Conservation (phyloP, 106 monocot species). For the Vanilla planifolia region DNA sequence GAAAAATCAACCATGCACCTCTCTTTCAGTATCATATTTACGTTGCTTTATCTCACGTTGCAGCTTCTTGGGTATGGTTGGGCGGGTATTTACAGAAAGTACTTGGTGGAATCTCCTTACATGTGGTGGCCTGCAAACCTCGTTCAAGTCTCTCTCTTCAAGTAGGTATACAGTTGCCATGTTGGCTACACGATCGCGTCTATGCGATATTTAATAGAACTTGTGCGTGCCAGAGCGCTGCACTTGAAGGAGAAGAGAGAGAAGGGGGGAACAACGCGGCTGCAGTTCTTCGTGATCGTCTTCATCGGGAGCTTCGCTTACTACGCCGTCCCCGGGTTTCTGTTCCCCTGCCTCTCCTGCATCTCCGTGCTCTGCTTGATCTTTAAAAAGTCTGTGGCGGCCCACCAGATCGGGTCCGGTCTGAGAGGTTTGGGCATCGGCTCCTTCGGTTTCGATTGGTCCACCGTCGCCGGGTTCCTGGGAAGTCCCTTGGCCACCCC, state of each 20-base stretch:
- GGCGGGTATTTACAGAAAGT: slow-evolving; percentile 47
- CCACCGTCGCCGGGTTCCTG: no score
- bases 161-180: slow-evolving; percentile 8
- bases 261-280: slow-evolving; percentile 30
- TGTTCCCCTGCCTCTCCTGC: slow-evolving; percentile 38
- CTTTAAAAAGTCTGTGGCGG: slow-evolving; percentile 44
- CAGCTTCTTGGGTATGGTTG: slow-evolving; percentile 60
- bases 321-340: slow-evolving; percentile 36
- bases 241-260: slow-evolving; percentile 42
- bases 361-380: slow-evolving; percentile 41
- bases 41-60: neutral
- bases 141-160: slow-evolving; percentile 58
- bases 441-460: no score
- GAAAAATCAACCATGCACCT: neutral
- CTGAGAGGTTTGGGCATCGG: no score
- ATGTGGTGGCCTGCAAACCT: slow-evolving; percentile 70
- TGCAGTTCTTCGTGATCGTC: slow-evolving; percentile 43
- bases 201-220: no score
- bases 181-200: neutral
- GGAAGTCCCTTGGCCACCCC: no score
- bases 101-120: slow-evolving; percentile 47
- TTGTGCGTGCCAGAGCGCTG: no score
- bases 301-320: slow-evolving; percentile 45
- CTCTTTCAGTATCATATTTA: neutral
- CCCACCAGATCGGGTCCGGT: no score